phyloP scores from a whole-genome alignment of 169 alveolate species.

The Plasmodium ovale region DNA sequence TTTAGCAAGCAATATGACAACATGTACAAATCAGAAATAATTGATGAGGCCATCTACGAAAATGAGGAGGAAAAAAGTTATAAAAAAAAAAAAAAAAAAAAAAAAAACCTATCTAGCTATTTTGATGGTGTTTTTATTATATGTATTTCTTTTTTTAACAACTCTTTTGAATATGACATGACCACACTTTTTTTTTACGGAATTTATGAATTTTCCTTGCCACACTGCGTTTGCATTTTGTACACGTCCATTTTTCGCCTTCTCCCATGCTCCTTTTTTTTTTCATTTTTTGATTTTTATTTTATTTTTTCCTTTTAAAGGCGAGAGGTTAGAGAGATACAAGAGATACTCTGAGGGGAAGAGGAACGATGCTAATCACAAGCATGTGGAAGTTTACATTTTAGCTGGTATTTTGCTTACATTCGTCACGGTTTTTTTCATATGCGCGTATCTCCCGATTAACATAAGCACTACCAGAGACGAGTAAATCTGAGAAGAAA shows the following conservation, averaged over 20 bases:
- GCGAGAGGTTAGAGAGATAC: conserved; percentile 43
- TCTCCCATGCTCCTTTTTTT: background rate
- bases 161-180: too few species aligned
- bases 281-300: too few species aligned
- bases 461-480: background rate
- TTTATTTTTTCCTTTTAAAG: conserved; percentile 12
- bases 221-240: background rate
- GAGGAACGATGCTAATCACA: conserved; percentile 12
- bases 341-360: conserved; percentile 61
- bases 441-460: conserved; percentile 47
- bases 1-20: conserved; percentile 13
- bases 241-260: background rate
- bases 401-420: conserved; percentile 17
- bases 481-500: conserved; percentile 7
- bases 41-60: conserved; percentile 45
- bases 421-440: conserved; percentile 19
- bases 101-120: conserved; percentile 5
- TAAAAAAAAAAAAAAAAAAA: conserved; percentile 29
- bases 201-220: too few species aligned
- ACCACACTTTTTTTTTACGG: too few species aligned
- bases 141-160: background rate
- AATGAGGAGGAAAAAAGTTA: conserved; percentile 47
- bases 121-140: background rate
- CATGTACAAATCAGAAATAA: conserved; percentile 14
- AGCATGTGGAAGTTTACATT: conserved; percentile 36